Base-by-base conservation (phyloP, 1,284 basidiomycete genomes). In the Malassezia nana region DNA sequence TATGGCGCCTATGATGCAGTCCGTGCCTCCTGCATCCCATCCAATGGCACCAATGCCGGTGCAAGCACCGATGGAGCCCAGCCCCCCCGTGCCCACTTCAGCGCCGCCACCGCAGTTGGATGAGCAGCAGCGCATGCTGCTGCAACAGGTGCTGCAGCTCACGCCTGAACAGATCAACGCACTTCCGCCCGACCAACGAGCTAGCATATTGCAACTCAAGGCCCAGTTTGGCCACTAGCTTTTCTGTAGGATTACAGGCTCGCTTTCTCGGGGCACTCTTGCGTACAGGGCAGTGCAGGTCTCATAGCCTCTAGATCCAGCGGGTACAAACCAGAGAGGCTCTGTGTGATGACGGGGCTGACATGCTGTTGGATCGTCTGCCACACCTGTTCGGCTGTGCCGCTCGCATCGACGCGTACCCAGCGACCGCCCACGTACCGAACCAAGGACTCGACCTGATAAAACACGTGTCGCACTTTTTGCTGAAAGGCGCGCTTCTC, bases 81-180 rank as follows among this genome's bases (percentile, higher is more conserved):
- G 57, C 24, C 43, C 55, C 20, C 46, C 58, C 9, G 9, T 20
- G 33, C 43, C 50, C 4, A 46, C 33, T n/a, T 46, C 53, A 16
- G 40, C 45, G n/a, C 43, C 16, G 13, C 33, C 61, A 33, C 46
- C 57, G 18, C 60, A 69, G 43, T 40, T 68, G 39, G 62, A 65
- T 24, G 66, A 70, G 42, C 65, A 67, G 33, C 65, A 69, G 41
- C 58, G 52, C n/a, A 46, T 50, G 32, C 56, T 74, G 1, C 58
- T 74, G 4, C 64, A 67, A 59, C 89, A 91, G 76, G 89, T 96
- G 0, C 77, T 98, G 28, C 81, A 80, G 55, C 76, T 98, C 66
- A 86, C 87, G 0, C 84, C 81, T 33, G 88, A 89, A 43, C 89
- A 96, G 75, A 87, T 98, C 65, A 84, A 83, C 52, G 82, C 81